phyloP scores from a whole-genome alignment of 352 stramenopile species.

The Globisporangium middletonii region DNA sequence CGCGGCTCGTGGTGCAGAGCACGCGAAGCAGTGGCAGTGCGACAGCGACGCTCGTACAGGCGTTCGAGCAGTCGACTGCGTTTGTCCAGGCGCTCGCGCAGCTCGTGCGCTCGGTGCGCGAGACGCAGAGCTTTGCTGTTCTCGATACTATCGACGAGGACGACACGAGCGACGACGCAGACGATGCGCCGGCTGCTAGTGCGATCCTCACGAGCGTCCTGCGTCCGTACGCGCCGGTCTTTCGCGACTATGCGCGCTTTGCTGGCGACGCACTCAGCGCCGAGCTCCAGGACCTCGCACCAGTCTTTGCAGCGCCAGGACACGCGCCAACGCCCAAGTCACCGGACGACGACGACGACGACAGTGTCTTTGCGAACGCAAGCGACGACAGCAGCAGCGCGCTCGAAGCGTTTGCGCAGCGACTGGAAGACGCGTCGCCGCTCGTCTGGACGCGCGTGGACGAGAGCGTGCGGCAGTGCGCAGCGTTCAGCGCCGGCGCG shows the following conservation, averaged over 20 bases:
- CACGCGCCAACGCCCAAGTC: too few species aligned
- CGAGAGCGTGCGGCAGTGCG: conserved; percentile 45
- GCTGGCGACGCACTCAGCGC: conserved; percentile 32
- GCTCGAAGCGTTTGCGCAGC: conserved; percentile 51
- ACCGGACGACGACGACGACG: conserved; percentile 16
- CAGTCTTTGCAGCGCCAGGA: conserved; percentile 17
- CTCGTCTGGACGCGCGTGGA: conserved; percentile 38
- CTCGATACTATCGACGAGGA: neutral
- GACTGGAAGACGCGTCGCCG: conserved; percentile 46
- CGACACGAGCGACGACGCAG: neutral
- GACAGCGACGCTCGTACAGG: conserved; percentile 27
- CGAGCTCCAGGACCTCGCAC: conserved; percentile 36
- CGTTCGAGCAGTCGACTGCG: conserved; percentile 35
- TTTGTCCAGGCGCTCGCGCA: conserved; percentile 42
- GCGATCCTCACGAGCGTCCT: conserved; percentile 31
- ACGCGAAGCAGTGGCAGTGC: conserved; percentile 16
- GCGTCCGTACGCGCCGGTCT: conserved; percentile 48
- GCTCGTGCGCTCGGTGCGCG: conserved; percentile 30
- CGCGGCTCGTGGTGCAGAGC: conserved; percentile 23
- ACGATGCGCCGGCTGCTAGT: conserved; percentile 9
- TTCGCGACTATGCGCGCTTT: conserved; percentile 42
- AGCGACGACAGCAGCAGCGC: conserved; percentile 14
- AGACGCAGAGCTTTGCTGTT: conserved; percentile 14
- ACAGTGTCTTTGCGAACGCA: conserved; percentile 17
- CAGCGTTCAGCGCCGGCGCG: conserved; percentile 47